Base-by-base conservation (phyloP, 2,329 filamentous ascomycete species). In the Pezicula carpinea region DNA sequence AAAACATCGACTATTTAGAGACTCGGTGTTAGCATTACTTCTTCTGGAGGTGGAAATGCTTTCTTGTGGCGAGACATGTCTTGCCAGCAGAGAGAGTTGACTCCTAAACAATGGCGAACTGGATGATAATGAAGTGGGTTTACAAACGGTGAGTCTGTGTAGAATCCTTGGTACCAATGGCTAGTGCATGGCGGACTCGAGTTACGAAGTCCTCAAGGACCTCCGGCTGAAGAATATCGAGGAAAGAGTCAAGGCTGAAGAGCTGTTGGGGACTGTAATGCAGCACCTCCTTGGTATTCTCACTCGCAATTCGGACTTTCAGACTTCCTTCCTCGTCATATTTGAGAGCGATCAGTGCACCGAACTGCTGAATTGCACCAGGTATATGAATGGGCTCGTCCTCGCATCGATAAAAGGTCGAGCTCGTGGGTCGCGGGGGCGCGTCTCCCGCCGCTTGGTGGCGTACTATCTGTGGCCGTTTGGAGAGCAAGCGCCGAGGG, bases 371-470 rank as follows among this genome's bases (percentile, higher is more conserved):
- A 4, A 56, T 52, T 2, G 55, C 54, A 23, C 55, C 55, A 11
- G 54, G 54, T 14, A 53, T 56, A 39, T 56, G 55, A 17, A 58
- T 56, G 6, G 53, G 55, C 39, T 56, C 55, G 39, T 57, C 55
- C 23, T 57, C 55, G 26, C 55, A 57, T 19, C 49, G 47, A 43
- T 48, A 53, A 3, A 54, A 41, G n/a, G 19, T 38, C 11, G 41
- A 31, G n/a, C 51, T 44, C 19, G 44, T 38, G 4, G 48, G 41
- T 18, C 50, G 47, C 18, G 57, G 58, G 13, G 54, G 46, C 3
- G 53, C 52, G 7, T 41, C 36, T n/a, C 31, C 41, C 5, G 57
- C 43, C 10, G 52, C 26, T 29, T 29, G 10, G 26, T 29, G 26
- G 6, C 8, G 49, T 13, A 59, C 42, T 11, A 53, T 42, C 23